Conservation (phyloP, 805 yeast species). For the Sporopachydermia quercuum region DNA sequence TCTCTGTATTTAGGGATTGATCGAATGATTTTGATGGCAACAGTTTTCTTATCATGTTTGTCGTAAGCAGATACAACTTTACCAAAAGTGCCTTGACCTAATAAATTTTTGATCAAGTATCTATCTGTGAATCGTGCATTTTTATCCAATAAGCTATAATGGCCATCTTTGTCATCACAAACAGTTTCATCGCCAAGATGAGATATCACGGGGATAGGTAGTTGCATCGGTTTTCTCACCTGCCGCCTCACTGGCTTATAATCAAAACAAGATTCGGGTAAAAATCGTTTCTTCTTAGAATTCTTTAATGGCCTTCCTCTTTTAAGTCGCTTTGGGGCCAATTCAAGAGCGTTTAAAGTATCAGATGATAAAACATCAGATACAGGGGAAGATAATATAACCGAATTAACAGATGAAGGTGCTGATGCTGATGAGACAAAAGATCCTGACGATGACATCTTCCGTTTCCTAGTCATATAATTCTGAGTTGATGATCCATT, state of each 20-base stretch:
- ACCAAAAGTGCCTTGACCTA: slow-evolving; percentile 92
- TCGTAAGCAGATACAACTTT: slow-evolving; percentile 81
- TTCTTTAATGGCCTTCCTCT: not conserved
- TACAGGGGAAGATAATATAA: not conserved
- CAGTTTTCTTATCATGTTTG: slow-evolving; percentile 36
- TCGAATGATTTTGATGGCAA: slow-evolving; percentile 85
- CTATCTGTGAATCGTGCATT: slow-evolving; percentile 60
- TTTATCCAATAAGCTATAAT: slow-evolving; percentile 39
- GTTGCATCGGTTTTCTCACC: not conserved
- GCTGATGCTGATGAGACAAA: not conserved
- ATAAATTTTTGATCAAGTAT: slow-evolving; percentile 46
- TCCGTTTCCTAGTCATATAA: not conserved
- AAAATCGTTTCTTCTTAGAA: not conserved
- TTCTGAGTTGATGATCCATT: not conserved
- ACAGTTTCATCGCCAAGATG: not conserved
- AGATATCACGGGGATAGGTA: not conserved
- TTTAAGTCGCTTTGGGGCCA: not conserved
- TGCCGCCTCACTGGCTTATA: not conserved
- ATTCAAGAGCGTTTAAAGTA: no score
- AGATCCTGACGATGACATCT: not conserved
- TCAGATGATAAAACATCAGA: not conserved
- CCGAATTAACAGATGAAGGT: not conserved
- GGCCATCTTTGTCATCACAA: slow-evolving; percentile 47
- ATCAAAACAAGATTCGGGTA: not conserved
- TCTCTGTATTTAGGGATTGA: slow-evolving; percentile 90